Conservation (phyloP, 352 stramenopile genomes). For the Phytophthora palmivora region DNA sequence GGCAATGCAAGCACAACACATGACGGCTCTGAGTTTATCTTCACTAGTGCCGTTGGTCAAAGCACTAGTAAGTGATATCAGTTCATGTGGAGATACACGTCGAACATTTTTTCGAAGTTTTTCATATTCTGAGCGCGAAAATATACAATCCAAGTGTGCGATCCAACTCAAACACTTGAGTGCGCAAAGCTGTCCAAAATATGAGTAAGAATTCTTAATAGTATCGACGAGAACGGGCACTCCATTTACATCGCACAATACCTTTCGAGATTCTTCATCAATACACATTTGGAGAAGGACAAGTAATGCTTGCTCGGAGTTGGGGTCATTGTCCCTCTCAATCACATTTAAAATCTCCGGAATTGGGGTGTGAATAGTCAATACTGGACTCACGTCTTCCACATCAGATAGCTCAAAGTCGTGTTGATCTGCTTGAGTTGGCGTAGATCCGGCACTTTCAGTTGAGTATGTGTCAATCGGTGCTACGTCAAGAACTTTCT, state of each 20-base stretch:
- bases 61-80: conserved; percentile 4
- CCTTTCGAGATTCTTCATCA: conserved; percentile 1
- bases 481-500: neutral
- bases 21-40: conserved; percentile 2
- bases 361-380: neutral
- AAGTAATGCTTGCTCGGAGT: conserved; percentile 4
- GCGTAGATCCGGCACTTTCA: neutral
- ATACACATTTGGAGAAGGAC: conserved; percentile 5
- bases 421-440: neutral
- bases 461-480: neutral
- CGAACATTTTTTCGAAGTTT: conserved; percentile 6
- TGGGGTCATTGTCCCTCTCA: neutral
- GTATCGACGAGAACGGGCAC: conserved; percentile 1
- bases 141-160: conserved; percentile 9
- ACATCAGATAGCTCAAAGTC: neutral
- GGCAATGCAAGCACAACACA: conserved; percentile 9
- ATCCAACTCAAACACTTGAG: conserved; percentile 9
- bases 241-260: conserved; percentile 3
- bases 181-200: conserved; percentile 11
- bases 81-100: neutral
- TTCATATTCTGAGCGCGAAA: conserved; percentile 4
- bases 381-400: neutral
- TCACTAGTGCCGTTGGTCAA: neutral
- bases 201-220: neutral
- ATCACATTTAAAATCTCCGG: conserved; percentile 2